Evolutionary conservation across 2,329 filamentous ascomycete species (phyloP), one percentile per base, ranked within the genome.

Genomic region (Capronia epimyces): DNA sequence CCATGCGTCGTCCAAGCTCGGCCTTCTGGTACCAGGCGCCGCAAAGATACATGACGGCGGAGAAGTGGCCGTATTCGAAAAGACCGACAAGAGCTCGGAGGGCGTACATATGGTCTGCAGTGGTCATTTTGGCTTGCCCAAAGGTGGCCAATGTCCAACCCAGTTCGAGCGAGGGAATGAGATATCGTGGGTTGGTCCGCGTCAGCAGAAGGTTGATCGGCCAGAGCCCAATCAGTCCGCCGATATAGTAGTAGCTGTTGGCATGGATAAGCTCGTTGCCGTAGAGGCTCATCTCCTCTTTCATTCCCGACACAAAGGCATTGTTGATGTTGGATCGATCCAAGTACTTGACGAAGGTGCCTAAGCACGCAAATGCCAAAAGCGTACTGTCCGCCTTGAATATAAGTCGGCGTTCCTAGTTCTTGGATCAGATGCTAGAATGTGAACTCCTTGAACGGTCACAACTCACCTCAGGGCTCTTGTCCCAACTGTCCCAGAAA

Each of bases 221-320:
- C 42, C 42, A 44, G 8, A 44, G 20, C 21, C 21, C 42, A n/a
- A n/a, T n/a, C n/a, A n/a, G n/a, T n/a, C n/a, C n/a, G n/a, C n/a
- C n/a, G n/a, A n/a, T n/a, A n/a, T n/a, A n/a, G n/a, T n/a, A n/a
- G n/a, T n/a, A n/a, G n/a, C n/a, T n/a, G n/a, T n/a, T n/a, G n/a
- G n/a, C n/a, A n/a, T n/a, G n/a, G 42, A 44, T 9, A 20, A 44
- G 7, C 42, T 44, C 67, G 53, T 78, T 78, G 1, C 70, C 69
- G 32, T 71, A 68, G 20, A 79, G 64, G 1, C 63, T 53, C 0
- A 78, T 64, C 43, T 77, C 74, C 55, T 75, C 70, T 59, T 75
- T 69, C 72, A 55, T 55, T 1, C 49, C 52, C 2, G 48, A 52
- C 18, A 55, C 49, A 52, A 52, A 55, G n/a, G 52, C 52, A 31